Base-by-base conservation (phyloP, 805 yeast genomes). In the Wickerhamiella azyma region DNA sequence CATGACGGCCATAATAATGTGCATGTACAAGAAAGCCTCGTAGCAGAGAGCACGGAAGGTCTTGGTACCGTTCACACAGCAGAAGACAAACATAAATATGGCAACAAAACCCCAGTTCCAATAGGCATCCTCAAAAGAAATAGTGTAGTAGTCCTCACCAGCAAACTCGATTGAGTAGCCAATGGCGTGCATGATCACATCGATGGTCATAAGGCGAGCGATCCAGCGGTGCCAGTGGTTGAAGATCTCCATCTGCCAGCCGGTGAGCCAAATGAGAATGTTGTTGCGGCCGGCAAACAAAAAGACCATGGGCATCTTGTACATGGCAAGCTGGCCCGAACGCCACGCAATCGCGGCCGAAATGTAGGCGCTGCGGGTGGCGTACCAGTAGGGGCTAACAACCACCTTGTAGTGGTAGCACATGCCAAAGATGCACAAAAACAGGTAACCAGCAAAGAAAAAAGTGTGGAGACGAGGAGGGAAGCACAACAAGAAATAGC, bases 271-370 rank as follows among this genome's bases (percentile, higher is more conserved):
- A 50, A 71, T 70, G 55, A 79, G 64, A 33, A 81, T 73, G 56
- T 79, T 81, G 56, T 80, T 80, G 55, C 85, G 68, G 26, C 79
- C 79, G 10, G 82, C 81, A 60, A 80, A 79, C 47, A 81, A 62
- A 49, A 75, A 71, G 14, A 77, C 58, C 6, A 71, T 58, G 0
- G 92, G 89, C 48, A 78, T 18, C 35, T 45, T 48, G 28, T 39
- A 40, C 26, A 51, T 42, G 1, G 53, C 45, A n/a, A 59, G 17
- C 32, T 16, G 39, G 14, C 49, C 50, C 21, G 45, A 7, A 10
- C 50, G 45, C 35, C 26, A 43, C 2, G 45, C 50, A 14, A 45
- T 40, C 9, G 18, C 9, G 9, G 16, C 39, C 14, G 37, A 26
- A 8, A 37, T 21, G 18, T 24, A 41, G 9, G 16, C 28, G 13